Percentiles rank a stretch among this genome's conserved stretches.
These are phyloP conservation scores for Kodamaea nitidulidarum DNA, from an alignment of 805 yeast genomes.

Conservation along the genomic window DNA sequence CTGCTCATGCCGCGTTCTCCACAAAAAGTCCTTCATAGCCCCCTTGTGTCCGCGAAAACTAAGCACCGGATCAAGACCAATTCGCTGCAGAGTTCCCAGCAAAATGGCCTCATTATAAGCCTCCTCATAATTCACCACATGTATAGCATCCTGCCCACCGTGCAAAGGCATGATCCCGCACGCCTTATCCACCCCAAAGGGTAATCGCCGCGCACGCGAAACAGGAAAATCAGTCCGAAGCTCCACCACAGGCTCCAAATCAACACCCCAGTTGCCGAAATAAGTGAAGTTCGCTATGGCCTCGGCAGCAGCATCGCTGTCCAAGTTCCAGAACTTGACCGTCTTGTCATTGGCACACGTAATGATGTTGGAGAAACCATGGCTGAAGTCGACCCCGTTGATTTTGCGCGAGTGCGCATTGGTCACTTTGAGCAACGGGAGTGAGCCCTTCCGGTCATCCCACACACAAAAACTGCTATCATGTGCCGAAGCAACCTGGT, in stretches of 20 bases:
- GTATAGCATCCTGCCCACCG: constrained; percentile 71
- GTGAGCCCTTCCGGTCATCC: constrained; percentile 83
- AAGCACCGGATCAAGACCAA: constrained; percentile 32
- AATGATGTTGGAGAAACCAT: constrained; percentile 56
- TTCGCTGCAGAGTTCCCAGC: constrained; percentile 23
- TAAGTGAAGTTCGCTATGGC: constrained; percentile 16
- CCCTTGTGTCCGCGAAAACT: constrained; percentile 78
- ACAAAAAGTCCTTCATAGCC: constrained; percentile 81
- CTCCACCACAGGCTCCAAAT: constrained; percentile 46
- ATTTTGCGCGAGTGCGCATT: constrained; percentile 81
- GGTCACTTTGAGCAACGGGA: constrained; percentile 59
- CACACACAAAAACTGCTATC: constrained; percentile 77
- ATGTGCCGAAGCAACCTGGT: constrained; percentile 81
- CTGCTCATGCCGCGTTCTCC: constrained; percentile 55
- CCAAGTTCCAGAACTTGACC: constrained; percentile 75
- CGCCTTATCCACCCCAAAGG: constrained; percentile 71
- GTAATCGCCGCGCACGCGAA: constrained; percentile 81
- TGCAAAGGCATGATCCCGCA: constrained; percentile 87
- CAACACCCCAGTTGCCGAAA: constrained; percentile 13
- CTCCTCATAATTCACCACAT: constrained; percentile 46
- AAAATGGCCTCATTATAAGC: constrained; percentile 27
- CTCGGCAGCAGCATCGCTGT: constrained; percentile 17
- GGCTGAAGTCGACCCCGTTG: constrained; percentile 82
- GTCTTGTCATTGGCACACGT: constrained; percentile 85
- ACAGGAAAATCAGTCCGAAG: constrained; percentile 79